Base-by-base conservation (phyloP, 2,329 filamentous ascomycete genomes). In the Colletotrichum aenigma region DNA sequence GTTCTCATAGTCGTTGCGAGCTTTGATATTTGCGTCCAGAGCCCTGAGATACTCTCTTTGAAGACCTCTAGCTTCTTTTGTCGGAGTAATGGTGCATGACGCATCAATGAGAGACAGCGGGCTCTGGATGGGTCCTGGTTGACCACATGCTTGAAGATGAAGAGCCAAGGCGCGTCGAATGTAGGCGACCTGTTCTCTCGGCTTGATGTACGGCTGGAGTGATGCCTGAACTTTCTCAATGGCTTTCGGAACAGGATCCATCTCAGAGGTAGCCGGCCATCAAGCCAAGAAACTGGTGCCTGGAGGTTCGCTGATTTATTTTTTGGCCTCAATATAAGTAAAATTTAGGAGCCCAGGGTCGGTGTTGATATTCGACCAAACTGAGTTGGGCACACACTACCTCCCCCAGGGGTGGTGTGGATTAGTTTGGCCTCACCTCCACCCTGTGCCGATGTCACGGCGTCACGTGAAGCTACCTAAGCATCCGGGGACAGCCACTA, bases 31-130 rank as follows among this genome's bases (percentile, higher is more conserved):
- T 21, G 86, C 87, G 72, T 85, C 85, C 7, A 92, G 80, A 3
- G 89, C 90, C 62, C 89, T 87, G 34, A 92, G 79, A 77, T 92
- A 93, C 38, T 90, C 88, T 78, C 85, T 86, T 66, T 91, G 88
- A 18, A 89, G 80, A 1, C 89, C 91, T 38, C 85, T 86, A 0
- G 88, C 79, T 26, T 86, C 84, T 4, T 84, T 77, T 24, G 84
- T 81, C 16, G 83, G 65, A 21, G 82, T 81, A 69, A 87, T 79
- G 72, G 83, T 79, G 65, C 81, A 81, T 43, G 85, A 80, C 30
- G 83, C 75, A 60, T 88, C 86, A 48, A 87, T 80, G 13, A 93
- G 86, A 18, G 90, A 88, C 26, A 92, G 81, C 13, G 88, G 88
- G 26, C 84, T 85, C 58, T 82, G 82, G 65, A 86, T 81, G 32